Evolutionary conservation across 257 asterid genomes (phyloP).

Genomic region (Handroanthus guayacan): DNA sequence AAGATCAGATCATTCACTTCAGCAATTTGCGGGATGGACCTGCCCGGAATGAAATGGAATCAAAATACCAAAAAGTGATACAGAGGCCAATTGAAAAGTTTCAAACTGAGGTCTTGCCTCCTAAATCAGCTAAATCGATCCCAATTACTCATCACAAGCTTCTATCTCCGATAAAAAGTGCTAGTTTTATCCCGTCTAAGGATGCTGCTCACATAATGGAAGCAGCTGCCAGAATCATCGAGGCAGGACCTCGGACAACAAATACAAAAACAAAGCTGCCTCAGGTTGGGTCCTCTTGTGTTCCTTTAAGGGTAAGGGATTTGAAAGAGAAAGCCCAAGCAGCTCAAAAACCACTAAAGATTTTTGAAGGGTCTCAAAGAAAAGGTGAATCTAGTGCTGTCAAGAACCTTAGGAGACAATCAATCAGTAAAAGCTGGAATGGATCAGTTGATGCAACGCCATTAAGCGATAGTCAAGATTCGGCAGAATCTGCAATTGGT

Average conservation of each 20-base stretch:
- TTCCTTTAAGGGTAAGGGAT: slow-evolving; percentile 65
- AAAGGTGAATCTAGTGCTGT: slow-evolving; percentile 51
- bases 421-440: slow-evolving; percentile 55
- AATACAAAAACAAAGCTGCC: slow-evolving; percentile 57
- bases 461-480: slow-evolving; percentile 41
- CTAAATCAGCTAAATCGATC: slow-evolving; percentile 87
- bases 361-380: slow-evolving; percentile 56
- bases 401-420: slow-evolving; percentile 54
- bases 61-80: slow-evolving; percentile 46
- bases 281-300: slow-evolving; percentile 61
- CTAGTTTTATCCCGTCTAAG: slow-evolving; percentile 52
- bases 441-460: slow-evolving; percentile 52
- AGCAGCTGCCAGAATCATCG: slow-evolving; percentile 84
- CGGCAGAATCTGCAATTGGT: slow-evolving; percentile 52
- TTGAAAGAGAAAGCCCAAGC: slow-evolving; percentile 73
- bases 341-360: slow-evolving; percentile 55
- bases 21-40: slow-evolving; percentile 45
- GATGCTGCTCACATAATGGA: slow-evolving; percentile 92
- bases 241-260: slow-evolving; percentile 51
- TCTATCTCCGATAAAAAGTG: slow-evolving; percentile 84
- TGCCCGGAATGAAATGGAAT: slow-evolving; percentile 38
- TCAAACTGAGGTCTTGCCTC: slow-evolving; percentile 83
- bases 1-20: slow-evolving; percentile 51
- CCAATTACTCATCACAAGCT: slow-evolving; percentile 86
- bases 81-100: slow-evolving; percentile 74